phyloP scores from a whole-genome alignment of 2,329 filamentous ascomycete genomes.

The Penicillium sp. region DNA sequence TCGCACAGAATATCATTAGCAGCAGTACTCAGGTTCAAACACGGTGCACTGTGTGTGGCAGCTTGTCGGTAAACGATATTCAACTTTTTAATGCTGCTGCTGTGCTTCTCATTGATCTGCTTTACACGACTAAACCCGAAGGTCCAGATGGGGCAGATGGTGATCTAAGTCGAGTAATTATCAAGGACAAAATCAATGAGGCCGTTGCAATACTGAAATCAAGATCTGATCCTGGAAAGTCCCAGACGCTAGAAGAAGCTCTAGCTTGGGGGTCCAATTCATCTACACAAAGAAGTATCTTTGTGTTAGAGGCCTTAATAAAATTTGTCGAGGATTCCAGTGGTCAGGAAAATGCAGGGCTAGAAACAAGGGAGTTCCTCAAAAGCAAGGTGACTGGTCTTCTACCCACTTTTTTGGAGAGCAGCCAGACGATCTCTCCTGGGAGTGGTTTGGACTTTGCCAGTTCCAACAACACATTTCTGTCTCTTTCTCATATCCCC shows the following conservation, averaged over 20 bases:
- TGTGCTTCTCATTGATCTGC: background rate
- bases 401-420: background rate
- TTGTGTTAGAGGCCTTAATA: background rate
- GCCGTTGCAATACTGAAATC: slow-evolving; percentile 10
- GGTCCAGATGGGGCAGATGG: background rate
- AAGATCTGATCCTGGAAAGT: background rate
- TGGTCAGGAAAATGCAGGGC: background rate
- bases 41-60: slow-evolving; percentile 10
- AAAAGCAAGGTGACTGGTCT: background rate
- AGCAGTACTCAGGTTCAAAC: slow-evolving; percentile 5
- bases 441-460: background rate
- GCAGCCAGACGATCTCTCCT: background rate
- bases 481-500: background rate
- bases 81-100: slow-evolving; percentile 3
- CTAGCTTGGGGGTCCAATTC: background rate
- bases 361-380: background rate
- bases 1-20: slow-evolving; percentile 13
- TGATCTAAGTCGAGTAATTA: slow-evolving; percentile 5
- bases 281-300: background rate
- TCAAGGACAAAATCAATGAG: slow-evolving; percentile 9
- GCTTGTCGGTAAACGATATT: slow-evolving; percentile 2
- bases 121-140: background rate
- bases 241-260: background rate
- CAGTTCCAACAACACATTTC: background rate
- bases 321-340: background rate